These are phyloP conservation scores for Combretum micranthum DNA, from an alignment of 345 rosid genomes.

Conservation along the genomic window DNA sequence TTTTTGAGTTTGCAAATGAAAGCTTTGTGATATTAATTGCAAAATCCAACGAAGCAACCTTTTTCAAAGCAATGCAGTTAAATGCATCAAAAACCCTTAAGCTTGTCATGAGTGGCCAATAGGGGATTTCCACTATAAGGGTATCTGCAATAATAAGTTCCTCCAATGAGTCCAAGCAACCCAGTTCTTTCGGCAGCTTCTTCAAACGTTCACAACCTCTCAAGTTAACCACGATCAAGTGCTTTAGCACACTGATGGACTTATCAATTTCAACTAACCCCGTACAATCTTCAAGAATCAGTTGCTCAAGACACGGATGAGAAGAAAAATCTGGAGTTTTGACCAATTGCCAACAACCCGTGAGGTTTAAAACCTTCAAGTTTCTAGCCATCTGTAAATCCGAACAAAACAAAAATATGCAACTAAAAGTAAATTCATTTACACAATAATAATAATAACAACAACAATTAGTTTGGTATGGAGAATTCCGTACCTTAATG, in stretches of 20 bases:
- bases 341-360: neutral
- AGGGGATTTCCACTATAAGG: neutral
- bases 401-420: neutral
- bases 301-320: neutral
- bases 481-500: neutral
- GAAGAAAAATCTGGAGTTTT: neutral
- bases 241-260: neutral
- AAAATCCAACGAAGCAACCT: neutral
- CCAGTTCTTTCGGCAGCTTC: neutral
- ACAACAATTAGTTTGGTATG: neutral
- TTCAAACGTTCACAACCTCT: neutral
- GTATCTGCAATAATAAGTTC: neutral
- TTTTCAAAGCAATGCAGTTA: neutral
- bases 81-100: neutral
- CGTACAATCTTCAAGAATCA: neutral
- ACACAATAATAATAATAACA: neutral
- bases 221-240: neutral
- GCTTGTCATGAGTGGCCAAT: neutral
- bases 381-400: neutral
- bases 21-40: neutral
- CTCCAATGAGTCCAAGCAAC: neutral
- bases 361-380: constrained; percentile 2
- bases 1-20: neutral
- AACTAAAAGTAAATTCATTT: no score
- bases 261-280: neutral